phyloP scores from a whole-genome alignment of 768 basidiomycete genomes.

The Agaricus blazei region DNA sequence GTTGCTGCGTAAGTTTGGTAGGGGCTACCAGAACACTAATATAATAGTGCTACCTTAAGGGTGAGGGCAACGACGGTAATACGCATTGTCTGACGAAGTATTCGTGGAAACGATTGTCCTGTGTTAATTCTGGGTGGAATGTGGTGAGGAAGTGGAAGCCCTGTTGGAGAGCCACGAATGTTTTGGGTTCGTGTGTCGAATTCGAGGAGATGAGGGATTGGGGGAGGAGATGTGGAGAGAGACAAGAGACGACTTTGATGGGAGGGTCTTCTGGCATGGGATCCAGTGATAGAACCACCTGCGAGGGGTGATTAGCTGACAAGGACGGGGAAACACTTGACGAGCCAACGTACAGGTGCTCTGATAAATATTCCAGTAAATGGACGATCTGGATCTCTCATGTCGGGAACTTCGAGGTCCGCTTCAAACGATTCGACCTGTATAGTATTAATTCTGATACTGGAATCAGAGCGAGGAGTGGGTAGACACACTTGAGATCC shows the following conservation, averaged over 20 bases:
- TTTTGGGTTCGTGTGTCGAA: conserved; percentile 51
- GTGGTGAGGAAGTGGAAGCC: conserved; percentile 82
- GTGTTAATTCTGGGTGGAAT: conserved; percentile 92
- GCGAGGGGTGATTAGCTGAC: not conserved
- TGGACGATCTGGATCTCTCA: conserved; percentile 53
- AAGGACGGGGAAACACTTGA: not conserved
- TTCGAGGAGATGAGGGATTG: conserved; percentile 36
- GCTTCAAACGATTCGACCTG: conserved; percentile 92
- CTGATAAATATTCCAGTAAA: conserved; percentile 92
- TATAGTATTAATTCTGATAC: not conserved
- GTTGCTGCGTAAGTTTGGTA: no score
- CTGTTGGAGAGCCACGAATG: conserved; percentile 80
- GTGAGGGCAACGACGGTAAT: conserved; percentile 18
- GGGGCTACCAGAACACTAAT: no score
- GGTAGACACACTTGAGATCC: conserved; percentile 70
- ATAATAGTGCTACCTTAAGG: no score
- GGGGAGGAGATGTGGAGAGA: conserved; percentile 47
- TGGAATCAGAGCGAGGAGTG: not conserved
- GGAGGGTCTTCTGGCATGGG: conserved; percentile 45
- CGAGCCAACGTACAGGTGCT: conserved; percentile 60
- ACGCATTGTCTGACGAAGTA: conserved; percentile 84
- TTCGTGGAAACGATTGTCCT: conserved; percentile 85
- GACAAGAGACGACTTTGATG: conserved; percentile 65
- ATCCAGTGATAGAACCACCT: conserved; percentile 8
- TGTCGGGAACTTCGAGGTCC: conserved; percentile 55